Conservation (phyloP, 2,329 filamentous ascomycete genomes). For the Trichoderma sp. region DNA sequence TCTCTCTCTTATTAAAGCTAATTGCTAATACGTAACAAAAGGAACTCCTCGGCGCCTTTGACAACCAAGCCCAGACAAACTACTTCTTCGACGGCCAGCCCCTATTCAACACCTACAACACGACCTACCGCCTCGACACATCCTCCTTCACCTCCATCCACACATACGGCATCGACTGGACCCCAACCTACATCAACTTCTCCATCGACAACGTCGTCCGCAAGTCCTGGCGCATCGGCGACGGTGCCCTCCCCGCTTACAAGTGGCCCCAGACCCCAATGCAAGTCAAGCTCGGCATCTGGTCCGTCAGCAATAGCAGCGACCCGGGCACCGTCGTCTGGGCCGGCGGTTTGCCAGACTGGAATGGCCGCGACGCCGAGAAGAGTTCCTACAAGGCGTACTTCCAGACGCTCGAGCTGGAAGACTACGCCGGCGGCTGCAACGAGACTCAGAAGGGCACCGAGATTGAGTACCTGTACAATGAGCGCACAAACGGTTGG, state of each 20-base stretch:
- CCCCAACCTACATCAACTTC: conserved; percentile 60
- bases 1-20: not conserved
- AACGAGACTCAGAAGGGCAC: conserved; percentile 27
- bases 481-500: conserved; percentile 38
- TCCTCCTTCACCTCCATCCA: conserved; percentile 52
- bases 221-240: conserved; percentile 46
- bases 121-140: conserved; percentile 50
- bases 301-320: conserved; percentile 54
- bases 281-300: conserved; percentile 65
- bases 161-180: conserved; percentile 73
- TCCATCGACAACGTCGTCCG: conserved; percentile 55
- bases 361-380: conserved; percentile 33
- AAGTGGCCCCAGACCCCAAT: conserved; percentile 71
- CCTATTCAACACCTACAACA: conserved; percentile 55
- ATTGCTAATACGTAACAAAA: not conserved
- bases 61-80: conserved; percentile 72
- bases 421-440: conserved; percentile 40
- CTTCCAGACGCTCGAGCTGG: conserved; percentile 36
- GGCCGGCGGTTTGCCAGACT: conserved; percentile 61
- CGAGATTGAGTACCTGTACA: conserved; percentile 38
- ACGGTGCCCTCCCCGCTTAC: conserved; percentile 46
- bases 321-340: conserved; percentile 66
- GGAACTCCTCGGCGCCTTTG: conserved; percentile 39
- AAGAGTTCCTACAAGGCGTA: conserved; percentile 35
- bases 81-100: conserved; percentile 73